Base-by-base conservation (phyloP, 202 grass and related monocot genomes). In the Saccharum hybrid region DNA sequence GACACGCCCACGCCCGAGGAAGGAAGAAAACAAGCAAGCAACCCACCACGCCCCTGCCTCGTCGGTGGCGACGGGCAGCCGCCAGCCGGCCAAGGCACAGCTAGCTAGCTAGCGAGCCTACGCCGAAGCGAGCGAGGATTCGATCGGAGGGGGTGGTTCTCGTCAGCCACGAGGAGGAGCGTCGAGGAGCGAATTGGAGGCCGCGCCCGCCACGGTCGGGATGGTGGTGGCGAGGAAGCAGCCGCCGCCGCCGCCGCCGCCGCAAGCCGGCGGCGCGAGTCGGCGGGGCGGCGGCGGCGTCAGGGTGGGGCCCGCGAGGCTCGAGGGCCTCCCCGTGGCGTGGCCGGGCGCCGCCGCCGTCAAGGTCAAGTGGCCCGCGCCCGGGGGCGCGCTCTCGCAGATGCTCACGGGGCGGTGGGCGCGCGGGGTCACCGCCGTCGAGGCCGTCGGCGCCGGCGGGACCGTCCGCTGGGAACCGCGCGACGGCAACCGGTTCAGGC, bases 331-430 rank as follows among this genome's bases (percentile, higher is more conserved):
- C 9, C 87, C 87, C 0, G 31, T 71, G 12, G 63, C 52, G 37
- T 68, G 59, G 68, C 63, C 63, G 10, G 88, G 74, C 43, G 88
- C 82, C 0, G 85, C 81, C 0, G 88, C 88, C 0, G 84, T 90
- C 52, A 90, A 90, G 88, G 80, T 82, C 4, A 90, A 90, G 88
- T 90, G 88, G 84, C 88, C 88, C 34, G 70, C 33, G 10, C 33
- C 78, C 1, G 77, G 87, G 6, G 48, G 76, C 2, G 83, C 84
- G 66, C 84, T 91, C 33, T 63, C 91, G 33, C 88, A 91, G 43
- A 81, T 99, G 77, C 66, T 86, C 54, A 77, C 79, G 22, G 83
- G 96, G 46, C 16, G 31, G 68, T 83, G 84, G 66, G 78, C 51
- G 26, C 83, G 91, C 52, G 79, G 91, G 66, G 71, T 92, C 78